Evolutionary conservation across 306 rosid species (phyloP), one percentile per base, ranked within the genome.

Genomic region (Lupinus albus): DNA sequence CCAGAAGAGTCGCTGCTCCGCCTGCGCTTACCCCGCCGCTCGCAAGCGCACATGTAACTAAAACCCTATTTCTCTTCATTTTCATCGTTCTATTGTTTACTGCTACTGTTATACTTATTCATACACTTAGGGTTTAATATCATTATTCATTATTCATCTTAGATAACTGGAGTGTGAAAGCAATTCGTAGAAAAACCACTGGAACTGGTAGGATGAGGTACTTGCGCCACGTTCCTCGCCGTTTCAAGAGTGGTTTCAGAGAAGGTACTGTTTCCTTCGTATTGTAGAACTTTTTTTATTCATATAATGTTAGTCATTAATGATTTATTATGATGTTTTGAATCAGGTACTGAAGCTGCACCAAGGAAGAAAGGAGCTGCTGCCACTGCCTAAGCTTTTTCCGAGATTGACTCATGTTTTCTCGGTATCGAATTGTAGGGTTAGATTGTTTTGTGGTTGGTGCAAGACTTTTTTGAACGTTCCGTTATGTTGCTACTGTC

Each of bases 191-290:
- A 71, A 93, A 93, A 94, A 93, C 99, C 17, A 93, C 99, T 0
- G 99, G 99, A 63, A 90, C 99, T 3, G 99, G 99, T 44, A 84
- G 99, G 85, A 93, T 93, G 99, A 89, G 90, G 87, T 93, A 93
- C 75, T 69, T 93, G 78, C 96, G 97, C 51, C 55, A 93, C 8
- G 85, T 93, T 8, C 99, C 99, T 64, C 99, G 97, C 80, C 87
- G 99, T 76, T 93, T 93, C 82, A 93, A 93, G 97, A 93, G 94
- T 7, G 97, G 99, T 7, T 93, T 93, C 81, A 89, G 98, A 87
- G 98, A 92, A 83, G 98, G 98, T 92, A 80, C 2, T 58, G 1
- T 5, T 5, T 7, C 2, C 9, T 45, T 6, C 4, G 1, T 0
- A 0, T 15, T 16, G 1, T 25, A 4, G 7, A 7, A 13, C 28